These are phyloP conservation scores for Thamnidium elegans DNA, from an alignment of 192 early-diverging fungal species.

Conservation along the genomic window DNA sequence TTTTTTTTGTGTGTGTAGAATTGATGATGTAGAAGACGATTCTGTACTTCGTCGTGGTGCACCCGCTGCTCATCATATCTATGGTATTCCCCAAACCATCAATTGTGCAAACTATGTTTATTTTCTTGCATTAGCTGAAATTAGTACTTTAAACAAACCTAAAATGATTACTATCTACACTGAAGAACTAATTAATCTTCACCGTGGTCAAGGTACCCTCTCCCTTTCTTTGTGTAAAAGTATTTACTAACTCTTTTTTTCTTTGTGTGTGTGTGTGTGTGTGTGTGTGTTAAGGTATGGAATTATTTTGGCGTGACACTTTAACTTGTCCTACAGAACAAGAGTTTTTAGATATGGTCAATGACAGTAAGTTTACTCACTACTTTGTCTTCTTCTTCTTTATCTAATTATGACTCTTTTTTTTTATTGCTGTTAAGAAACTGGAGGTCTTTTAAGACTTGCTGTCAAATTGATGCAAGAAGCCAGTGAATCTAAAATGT, in stretches of 20 bases:
- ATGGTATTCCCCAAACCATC: slow-evolving; percentile 87
- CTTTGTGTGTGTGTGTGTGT: background rate
- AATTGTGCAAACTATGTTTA: slow-evolving; percentile 98
- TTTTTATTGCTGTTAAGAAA: slow-evolving; percentile 57
- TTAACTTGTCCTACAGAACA: slow-evolving; percentile 87
- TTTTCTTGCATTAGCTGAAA: slow-evolving; percentile 85
- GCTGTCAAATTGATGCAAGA: slow-evolving; percentile 94
- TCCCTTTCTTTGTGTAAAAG: background rate
- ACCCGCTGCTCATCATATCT: slow-evolving; percentile 95
- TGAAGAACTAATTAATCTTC: slow-evolving; percentile 87
- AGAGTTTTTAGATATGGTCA: slow-evolving; percentile 93
- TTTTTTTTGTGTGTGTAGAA: slow-evolving; percentile 39
- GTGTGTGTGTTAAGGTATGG: slow-evolving; percentile 65
- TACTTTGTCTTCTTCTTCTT: background rate
- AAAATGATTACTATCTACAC: slow-evolving; percentile 82
- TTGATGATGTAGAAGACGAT: slow-evolving; percentile 97
- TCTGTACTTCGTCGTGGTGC: slow-evolving; percentile 85
- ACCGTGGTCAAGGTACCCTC: slow-evolving; percentile 73
- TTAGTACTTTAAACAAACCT: slow-evolving; percentile 62
- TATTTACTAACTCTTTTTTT: background rate
- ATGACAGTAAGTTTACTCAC: slow-evolving; percentile 75
- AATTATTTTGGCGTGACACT: slow-evolving; percentile 93
- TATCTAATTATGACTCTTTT: background rate
- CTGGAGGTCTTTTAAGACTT: slow-evolving; percentile 91
- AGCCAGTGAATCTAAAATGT: slow-evolving; percentile 45